A percentile compares a stretch with the other conserved stretches of the same genome.
Conservation (phyloP, 345 rosid species). For the Geranium rotundifolium region DNA sequence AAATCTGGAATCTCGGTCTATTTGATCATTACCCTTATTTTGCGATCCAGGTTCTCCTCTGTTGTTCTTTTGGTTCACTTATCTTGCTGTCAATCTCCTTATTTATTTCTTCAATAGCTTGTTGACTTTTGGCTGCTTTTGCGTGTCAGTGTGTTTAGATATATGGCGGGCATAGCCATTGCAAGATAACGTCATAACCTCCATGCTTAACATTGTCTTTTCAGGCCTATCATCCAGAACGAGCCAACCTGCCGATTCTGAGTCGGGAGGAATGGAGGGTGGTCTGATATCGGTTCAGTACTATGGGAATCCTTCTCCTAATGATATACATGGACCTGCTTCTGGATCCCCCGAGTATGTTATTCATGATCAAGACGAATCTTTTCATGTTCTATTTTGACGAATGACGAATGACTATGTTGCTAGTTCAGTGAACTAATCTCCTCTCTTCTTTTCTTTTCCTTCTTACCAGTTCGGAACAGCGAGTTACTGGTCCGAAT, state of each 20-base stretch:
- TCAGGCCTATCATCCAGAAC: conserved; percentile 58
- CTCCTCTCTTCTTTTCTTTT: not conserved
- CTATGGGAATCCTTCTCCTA: conserved; percentile 35
- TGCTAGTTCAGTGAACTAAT: not conserved
- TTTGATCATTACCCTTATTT: not conserved
- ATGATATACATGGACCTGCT: conserved; percentile 20
- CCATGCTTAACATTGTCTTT: conserved; percentile 1
- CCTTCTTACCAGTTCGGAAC: conserved; percentile 30
- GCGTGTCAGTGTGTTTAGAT: not conserved
- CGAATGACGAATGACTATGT: not conserved
- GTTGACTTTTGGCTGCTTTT: not conserved
- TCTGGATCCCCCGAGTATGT: conserved; percentile 39
- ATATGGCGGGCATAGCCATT: not conserved
- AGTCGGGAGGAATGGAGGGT: conserved; percentile 22
- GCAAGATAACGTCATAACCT: too few species aligned
- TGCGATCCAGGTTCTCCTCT: not conserved
- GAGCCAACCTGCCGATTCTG: conserved; percentile 17
- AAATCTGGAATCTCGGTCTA: not conserved
- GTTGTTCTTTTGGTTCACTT: not conserved
- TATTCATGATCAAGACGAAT: not conserved
- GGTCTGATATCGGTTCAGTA: conserved; percentile 47
- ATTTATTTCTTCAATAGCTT: not conserved
- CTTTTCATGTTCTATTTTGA: not conserved
- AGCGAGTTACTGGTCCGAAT: conserved; percentile 39
- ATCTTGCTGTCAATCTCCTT: not conserved